phyloP scores from a whole-genome alignment of 2,329 filamentous ascomycete genomes.

The Pseudogymnoascus destructans region DNA sequence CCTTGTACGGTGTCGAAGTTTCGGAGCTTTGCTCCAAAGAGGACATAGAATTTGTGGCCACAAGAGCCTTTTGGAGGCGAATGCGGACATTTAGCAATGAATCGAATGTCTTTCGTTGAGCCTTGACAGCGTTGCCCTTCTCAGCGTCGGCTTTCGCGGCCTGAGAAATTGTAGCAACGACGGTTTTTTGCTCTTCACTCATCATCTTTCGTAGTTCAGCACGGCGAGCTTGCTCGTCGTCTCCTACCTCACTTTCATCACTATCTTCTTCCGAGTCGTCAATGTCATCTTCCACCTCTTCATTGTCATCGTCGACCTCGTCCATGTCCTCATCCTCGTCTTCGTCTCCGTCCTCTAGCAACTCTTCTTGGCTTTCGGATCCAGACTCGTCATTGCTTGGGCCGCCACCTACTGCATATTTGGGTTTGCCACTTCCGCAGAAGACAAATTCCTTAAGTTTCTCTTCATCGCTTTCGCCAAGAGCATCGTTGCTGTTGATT shows the following conservation, averaged over 20 bases:
- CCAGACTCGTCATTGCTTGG: constrained; percentile 25
- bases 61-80: constrained; percentile 79
- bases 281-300: constrained; percentile 27
- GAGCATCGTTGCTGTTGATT: constrained; percentile 54
- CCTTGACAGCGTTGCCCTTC: constrained; percentile 77
- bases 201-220: constrained; percentile 55
- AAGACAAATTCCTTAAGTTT: constrained; percentile 62
- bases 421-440: constrained; percentile 42
- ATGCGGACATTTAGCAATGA: constrained; percentile 81
- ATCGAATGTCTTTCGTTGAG: constrained; percentile 77
- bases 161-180: constrained; percentile 45
- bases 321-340: constrained; percentile 22
- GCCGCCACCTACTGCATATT: constrained; percentile 24
- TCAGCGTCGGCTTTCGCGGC: constrained; percentile 64
- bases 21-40: constrained; percentile 31
- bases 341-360: constrained; percentile 22
- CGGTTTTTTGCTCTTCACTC: constrained; percentile 51
- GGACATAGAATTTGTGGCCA: constrained; percentile 64
- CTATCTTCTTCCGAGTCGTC: constrained; percentile 21
- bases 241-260: constrained; percentile 19
- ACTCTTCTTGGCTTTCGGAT: constrained; percentile 24
- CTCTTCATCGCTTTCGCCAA: constrained; percentile 76
- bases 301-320: constrained; percentile 23
- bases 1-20: constrained; percentile 44
- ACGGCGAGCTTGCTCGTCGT: constrained; percentile 29